Evolutionary conservation across 2,329 filamentous ascomycete species (phyloP), one percentile per base, ranked within the genome.

Genomic region (Penicillium olsonii): DNA sequence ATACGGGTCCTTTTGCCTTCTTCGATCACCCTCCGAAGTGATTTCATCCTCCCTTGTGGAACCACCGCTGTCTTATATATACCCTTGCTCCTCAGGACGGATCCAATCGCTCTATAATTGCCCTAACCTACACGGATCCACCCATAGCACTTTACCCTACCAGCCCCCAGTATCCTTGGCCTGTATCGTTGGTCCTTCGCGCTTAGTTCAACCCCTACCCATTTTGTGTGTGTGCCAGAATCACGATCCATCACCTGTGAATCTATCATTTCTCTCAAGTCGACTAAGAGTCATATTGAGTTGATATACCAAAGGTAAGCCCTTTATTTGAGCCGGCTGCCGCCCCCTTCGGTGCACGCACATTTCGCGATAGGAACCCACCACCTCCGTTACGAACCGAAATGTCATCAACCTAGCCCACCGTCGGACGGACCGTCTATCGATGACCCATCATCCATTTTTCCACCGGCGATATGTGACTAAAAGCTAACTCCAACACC

Each of bases 21-120:
- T 42, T 42, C n/a, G 37, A 58, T 48, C 37, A 19, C n/a, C 48
- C 26, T 24, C 48, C 20, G 29, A 45, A 40, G 27, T 54, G 54
- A 53, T 59, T 54, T 56, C 58, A 52, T 57, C 24, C 15, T 49
- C 17, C 20, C 8, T 22, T 35, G 46, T 45, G 41, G 46, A 49
- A 22, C 11, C 35, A 14, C 6, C 8, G 5, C 8, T 20, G 33
- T 50, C 10, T 42, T 55, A 53, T 57, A 59, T 55, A 55, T 53
- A 45, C 24, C 39, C 44, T 39, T 31, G 15, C 44, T 42, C 35
- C 34, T 19, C 17, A 42, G 10, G 52, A 39, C 41, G 19, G 35
- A 35, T 42, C 24, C 26, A 19, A 42, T 22, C 38, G 10, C 37
- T 39, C 17, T 35, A 24, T 41, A 42, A 45, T 34, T 46, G 39